Evolutionary conservation across 257 asterid genomes (phyloP).

Genomic region (Anisodus acutangulus): DNA sequence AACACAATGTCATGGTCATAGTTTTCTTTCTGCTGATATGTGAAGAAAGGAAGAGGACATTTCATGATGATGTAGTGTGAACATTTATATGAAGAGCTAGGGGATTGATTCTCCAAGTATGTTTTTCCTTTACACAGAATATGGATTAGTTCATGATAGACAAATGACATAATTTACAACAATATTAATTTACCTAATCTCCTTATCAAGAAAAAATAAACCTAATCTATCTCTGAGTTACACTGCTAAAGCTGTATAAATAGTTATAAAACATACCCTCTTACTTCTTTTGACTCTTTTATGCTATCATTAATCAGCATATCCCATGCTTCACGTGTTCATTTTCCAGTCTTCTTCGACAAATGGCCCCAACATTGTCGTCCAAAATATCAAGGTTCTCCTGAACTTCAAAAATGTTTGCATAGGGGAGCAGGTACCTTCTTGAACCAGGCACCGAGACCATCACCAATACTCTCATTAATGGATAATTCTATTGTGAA

Average conservation of each 20-base stretch:
- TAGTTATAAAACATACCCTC: not conserved
- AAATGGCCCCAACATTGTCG: not conserved
- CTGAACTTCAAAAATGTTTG: conserved; percentile 23
- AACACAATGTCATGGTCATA: not conserved
- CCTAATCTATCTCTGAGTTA: conserved; percentile 9
- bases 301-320: not conserved
- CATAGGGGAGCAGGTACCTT: not conserved
- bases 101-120: not conserved
- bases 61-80: not conserved
- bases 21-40: not conserved
- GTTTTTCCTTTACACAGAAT: conserved; percentile 16
- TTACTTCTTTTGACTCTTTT: not conserved
- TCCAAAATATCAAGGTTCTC: conserved; percentile 16
- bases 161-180: not conserved
- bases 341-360: not conserved
- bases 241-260: not conserved
- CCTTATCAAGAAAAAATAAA: not conserved
- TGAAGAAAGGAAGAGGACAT: not conserved
- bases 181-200: not conserved
- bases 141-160: not conserved
- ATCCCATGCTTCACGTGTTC: not conserved
- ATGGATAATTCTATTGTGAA: not conserved
- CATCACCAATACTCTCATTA: not conserved
- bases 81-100: not conserved
- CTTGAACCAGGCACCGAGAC: conserved; percentile 6